Evolutionary conservation across 148 eudicot species (phyloP).

Genomic region (Fagopyrum tataricum): DNA sequence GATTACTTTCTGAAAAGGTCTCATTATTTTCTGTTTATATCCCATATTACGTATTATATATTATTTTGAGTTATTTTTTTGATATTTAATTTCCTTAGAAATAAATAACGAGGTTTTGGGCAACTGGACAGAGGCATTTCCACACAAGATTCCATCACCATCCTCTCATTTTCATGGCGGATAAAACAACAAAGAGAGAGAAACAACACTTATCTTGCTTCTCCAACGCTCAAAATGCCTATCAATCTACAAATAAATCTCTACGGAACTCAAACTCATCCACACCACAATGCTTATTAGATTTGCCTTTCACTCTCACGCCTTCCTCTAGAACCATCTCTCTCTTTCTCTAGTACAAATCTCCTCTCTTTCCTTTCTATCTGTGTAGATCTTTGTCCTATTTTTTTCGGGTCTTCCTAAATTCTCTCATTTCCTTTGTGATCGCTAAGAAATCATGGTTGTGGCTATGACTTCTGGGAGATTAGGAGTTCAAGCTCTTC

Average conservation of each 20-base stretch:
- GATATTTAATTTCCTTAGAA: too few species aligned
- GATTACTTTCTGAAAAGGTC: too few species aligned
- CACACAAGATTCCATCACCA: constrained; percentile 3
- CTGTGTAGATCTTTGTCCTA: constrained; percentile 18
- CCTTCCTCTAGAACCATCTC: constrained; percentile 8
- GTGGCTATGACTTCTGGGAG: constrained; percentile 72
- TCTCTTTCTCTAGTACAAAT: neutral
- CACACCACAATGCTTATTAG: constrained; percentile 10
- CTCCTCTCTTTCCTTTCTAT: neutral
- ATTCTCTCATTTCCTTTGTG: neutral
- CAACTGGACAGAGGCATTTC: constrained; percentile 2
- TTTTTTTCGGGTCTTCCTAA: neutral
- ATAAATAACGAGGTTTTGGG: neutral
- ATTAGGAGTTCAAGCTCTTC: constrained; percentile 33
- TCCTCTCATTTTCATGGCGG: constrained; percentile 27
- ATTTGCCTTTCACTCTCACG: constrained; percentile 14
- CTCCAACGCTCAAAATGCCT: constrained; percentile 15
- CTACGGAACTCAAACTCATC: constrained; percentile 13
- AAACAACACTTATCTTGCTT: constrained; percentile 16
- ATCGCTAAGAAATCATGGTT: constrained; percentile 30
- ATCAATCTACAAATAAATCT: constrained; percentile 17
- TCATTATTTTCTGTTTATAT: too few species aligned
- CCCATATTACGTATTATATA: too few species aligned
- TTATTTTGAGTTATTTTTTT: too few species aligned
- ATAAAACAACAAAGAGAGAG: constrained; percentile 20